Base-by-base conservation (phyloP, 257 asterid genomes). In the Scutellaria baicalensis region DNA sequence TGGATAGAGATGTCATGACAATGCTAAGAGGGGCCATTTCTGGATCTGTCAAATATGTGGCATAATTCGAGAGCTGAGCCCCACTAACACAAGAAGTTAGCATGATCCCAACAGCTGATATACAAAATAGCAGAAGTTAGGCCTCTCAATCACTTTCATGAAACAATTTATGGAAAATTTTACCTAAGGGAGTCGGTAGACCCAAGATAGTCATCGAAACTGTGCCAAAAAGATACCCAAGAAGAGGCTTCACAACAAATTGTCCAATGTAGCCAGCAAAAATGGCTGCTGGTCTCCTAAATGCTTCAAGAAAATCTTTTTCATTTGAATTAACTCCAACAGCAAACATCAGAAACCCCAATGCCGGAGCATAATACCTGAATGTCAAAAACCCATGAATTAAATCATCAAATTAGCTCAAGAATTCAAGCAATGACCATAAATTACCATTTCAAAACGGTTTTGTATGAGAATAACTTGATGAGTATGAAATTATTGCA, bases 281-380 rank as follows among this genome's bases (percentile, higher is more conserved):
- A 79, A 86, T 84, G 61, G 86, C 89, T 16, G 84, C 61, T 33
- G 97, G 98, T 78, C 86, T 84, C 49, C 70, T 82, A 69, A 93
- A 89, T 62, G 99, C 99, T 86, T 93, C 96, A 6, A 91, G 83
- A 84, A 93, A 91, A 83, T 93, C 96, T 50, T 86, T 84, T 76
- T 89, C 97, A 60, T 89, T 93, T 61, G 99, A 93, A 83, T 91
- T 93, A 55, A 91, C 88, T 80, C 99, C 99, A 48, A 93, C 99
- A 16, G 99, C 99, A 73, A 93, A 93, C 99, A 93, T 93, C 80
- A 93, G 72, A 83, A 93, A 93, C 45, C 99, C 99, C 59, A 93
- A 82, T 21, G 99, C 97, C 33, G 99, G 98, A 70, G 97, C 90
- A 67, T 93, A 93, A 77, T 93, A 93, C 92, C 99, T 93, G 84